Base-by-base conservation (phyloP, 768 basidiomycete species). In the Brasilioporus rufonigricans region DNA sequence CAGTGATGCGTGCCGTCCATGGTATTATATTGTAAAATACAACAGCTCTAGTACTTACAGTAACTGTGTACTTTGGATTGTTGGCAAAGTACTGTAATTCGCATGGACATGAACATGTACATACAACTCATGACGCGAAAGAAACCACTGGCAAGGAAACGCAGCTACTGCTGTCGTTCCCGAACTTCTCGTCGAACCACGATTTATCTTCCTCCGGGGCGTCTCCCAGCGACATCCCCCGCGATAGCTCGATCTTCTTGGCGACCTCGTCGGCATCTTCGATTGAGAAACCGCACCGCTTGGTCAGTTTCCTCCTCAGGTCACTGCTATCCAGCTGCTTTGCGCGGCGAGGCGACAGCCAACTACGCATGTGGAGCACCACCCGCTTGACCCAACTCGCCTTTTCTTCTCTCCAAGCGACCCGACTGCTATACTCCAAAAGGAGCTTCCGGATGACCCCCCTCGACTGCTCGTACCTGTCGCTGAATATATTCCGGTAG, bases 381-480 rank as follows among this genome's bases (percentile, higher is more conserved):
- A 68, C 19, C 32, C 66, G 65, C 48, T 50, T 69, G 51, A 68
- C 47, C 66, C 66, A 68, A 21, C 9, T 55, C 5, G 67, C 38
- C 41, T 33, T 69, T 0, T 68, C 68, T 16, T 69, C 67, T 33
- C 45, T 67, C 65, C 65, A 67, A 27, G 48, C 12, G 24, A 41
- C 32, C 39, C 36, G 55, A 23, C 52, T 19, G 41, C 68, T 65
- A 7, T 56, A 38, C 2, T 59, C 52, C 33, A 65, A 43, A 32
- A 68, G 50, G 7, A 68, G 48, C 32, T 56, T 48, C 43, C 23
- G 63, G 4, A 73, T 54, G 26, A 61, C 57, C 40, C 40, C 48
- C 52, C 43, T 71, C 8, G 76, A 77, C 31, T 65, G 57, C 1
- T 66, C 62, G 40, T 75, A 77, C 57, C 71, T 72, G 18, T 69